These are phyloP conservation scores for Rhododendron simsii DNA, from an alignment of 148 eudicot species.

Conservation along the genomic window DNA sequence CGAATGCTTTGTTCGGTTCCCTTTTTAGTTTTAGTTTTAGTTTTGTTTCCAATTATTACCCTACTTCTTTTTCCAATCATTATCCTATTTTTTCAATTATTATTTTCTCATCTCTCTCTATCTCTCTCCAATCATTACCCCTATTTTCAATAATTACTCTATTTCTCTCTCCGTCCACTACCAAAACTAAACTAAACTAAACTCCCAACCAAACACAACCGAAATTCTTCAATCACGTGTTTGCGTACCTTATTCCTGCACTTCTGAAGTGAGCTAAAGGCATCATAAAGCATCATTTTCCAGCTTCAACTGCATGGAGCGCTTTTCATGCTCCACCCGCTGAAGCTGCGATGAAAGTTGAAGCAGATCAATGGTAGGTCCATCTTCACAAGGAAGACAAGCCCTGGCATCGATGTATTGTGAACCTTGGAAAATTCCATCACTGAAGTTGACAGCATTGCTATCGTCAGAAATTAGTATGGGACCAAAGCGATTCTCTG, in stretches of 20 bases:
- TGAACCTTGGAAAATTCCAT: conserved; percentile 36
- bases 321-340: conserved; percentile 58
- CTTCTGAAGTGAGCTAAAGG: conserved; percentile 8
- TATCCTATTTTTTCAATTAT: no score
- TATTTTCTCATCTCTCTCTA: no score
- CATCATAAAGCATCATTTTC: conserved; percentile 30
- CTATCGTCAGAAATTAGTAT: conserved; percentile 17
- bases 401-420: conserved; percentile 24
- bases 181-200: no score
- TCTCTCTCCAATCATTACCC: no score
- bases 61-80: no score
- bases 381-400: conserved; percentile 23
- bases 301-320: conserved; percentile 27
- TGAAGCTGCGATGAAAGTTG: conserved; percentile 71
- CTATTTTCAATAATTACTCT: no score
- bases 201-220: no score
- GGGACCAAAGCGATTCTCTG: conserved; percentile 17
- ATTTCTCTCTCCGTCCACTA: no score
- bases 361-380: conserved; percentile 52
- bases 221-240: not conserved
- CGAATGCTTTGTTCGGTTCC: no score
- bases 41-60: no score
- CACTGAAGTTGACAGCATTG: conserved; percentile 13
- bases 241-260: not conserved
- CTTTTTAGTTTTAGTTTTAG: no score